These are phyloP conservation scores for Raffaelea deltoideospora DNA, from an alignment of 2,329 filamentous ascomycete species.

Conservation along the genomic window DNA sequence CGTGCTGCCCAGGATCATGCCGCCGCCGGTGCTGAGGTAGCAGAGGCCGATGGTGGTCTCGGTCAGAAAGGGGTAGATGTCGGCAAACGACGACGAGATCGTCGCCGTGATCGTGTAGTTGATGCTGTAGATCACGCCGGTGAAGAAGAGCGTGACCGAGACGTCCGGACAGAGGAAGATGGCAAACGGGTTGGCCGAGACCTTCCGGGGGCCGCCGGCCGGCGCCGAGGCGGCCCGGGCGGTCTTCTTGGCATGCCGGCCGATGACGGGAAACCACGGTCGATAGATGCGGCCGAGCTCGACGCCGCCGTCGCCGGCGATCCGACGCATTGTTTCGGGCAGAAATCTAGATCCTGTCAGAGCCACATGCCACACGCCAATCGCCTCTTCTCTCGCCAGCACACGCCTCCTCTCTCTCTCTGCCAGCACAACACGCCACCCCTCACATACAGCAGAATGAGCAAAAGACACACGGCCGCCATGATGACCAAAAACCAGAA, in stretches of 20 bases:
- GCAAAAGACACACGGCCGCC: constrained; percentile 3
- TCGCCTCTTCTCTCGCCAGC: neutral
- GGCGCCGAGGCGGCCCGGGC: too few relatives aligned
- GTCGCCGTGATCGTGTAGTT: constrained; percentile 20
- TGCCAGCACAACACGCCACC: too few relatives aligned
- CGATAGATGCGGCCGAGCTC: constrained; percentile 7
- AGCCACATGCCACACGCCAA: neutral
- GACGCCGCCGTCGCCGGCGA: constrained; percentile 15
- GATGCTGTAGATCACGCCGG: constrained; percentile 18
- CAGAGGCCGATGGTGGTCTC: constrained; percentile 18
- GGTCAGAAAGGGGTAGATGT: constrained; percentile 13
- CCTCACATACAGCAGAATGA: constrained; percentile 32
- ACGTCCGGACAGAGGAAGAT: constrained; percentile 18
- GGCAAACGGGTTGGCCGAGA: constrained; percentile 14
- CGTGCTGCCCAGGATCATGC: constrained; percentile 15
- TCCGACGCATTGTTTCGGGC: constrained; percentile 16
- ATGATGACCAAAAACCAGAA: constrained; percentile 8
- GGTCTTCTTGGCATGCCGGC: constrained; percentile 1
- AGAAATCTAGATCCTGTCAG: constrained; percentile 8
- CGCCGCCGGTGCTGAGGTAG: constrained; percentile 16
- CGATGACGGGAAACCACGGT: constrained; percentile 10
- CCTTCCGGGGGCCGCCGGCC: neutral
- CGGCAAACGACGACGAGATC: constrained; percentile 17
- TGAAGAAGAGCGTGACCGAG: constrained; percentile 15
- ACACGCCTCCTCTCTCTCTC: too few relatives aligned